phyloP scores from a whole-genome alignment of 2,329 filamentous ascomycete species.

The Ceratocystis huliohia region DNA sequence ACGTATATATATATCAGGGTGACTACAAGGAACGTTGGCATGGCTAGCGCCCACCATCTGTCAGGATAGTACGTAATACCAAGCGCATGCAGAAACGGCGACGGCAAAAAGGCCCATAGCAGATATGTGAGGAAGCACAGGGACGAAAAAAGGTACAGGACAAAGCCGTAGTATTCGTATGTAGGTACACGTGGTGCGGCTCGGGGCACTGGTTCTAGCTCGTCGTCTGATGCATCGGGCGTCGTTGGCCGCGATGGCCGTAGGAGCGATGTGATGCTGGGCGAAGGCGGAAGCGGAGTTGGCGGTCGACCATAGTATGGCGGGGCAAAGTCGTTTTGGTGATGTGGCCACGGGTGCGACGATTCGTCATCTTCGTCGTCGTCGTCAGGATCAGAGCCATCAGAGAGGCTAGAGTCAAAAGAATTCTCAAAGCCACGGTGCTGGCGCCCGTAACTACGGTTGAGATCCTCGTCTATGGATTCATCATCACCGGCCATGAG shows the following conservation, averaged over 20 bases:
- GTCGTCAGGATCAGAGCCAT: not conserved
- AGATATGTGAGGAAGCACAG: conserved; percentile 63
- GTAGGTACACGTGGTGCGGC: conserved; percentile 91
- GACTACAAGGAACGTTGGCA: conserved; percentile 84
- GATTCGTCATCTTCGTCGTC: conserved; percentile 23
- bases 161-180: conserved; percentile 98
- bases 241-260: conserved; percentile 86
- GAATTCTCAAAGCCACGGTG: not conserved
- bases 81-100: conserved; percentile 79
- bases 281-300: conserved; percentile 82
- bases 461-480: not conserved
- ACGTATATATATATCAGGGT: conserved; percentile 84
- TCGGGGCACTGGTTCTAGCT: conserved; percentile 64
- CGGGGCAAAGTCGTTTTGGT: conserved; percentile 51
- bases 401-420: conserved; percentile 7
- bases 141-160: conserved; percentile 81
- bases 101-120: conserved; percentile 81
- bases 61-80: conserved; percentile 96
- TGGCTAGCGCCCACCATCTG: conserved; percentile 91
- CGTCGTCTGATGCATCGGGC: conserved; percentile 80
- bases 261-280: conserved; percentile 80
- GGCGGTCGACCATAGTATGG: conserved; percentile 98
- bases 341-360: conserved; percentile 34
- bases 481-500: conserved; percentile 12
- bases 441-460: not conserved